Evolutionary conservation across 2,329 filamentous ascomycete genomes (phyloP), one percentile per base, ranked within the genome.

Genomic region (Neopestalotiopsis sp.): DNA sequence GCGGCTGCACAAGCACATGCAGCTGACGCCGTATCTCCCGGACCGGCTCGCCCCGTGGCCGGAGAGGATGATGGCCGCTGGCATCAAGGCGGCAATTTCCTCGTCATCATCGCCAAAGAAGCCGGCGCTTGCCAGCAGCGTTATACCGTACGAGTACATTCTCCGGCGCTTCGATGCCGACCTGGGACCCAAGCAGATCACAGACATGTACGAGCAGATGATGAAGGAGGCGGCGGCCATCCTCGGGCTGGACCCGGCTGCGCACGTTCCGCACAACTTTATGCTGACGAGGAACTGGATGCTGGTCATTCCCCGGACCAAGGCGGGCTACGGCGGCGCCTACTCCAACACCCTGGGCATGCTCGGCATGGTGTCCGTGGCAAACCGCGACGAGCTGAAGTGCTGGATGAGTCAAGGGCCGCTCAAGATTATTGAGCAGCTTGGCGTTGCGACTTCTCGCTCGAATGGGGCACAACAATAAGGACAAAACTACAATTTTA

Each of bases 1-100:
- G 66, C 73, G 85, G 10, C 73, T 81, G 63, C 85, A 87, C 70
- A 87, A 87, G 74, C 85, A 86, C 75, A 69, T 87, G 69, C 85
- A 87, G 70, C 71, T 81, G 1, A 73, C 85, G 6, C 82, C 81
- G 0, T 75, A 72, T 64, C 74, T 75, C 1, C 73, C 76, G 64
- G 68, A 77, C 3, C 38, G 71, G 12, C 78, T 81, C 70, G 67
- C 67, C 66, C 66, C 72, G 32, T 75, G 77, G 72, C 74, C 76
- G 0, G 45, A 53, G 45, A 53, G n/a, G 45, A 17, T 20, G 45
- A 6, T 38, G 6, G 10, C 34, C 6, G n/a, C 45, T 4, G 73
- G 24, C 24, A 28, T 3, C 24, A 28, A 28, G 24, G 24, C 24
- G 24, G 24, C 24, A 28, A 24, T 24, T 24, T 24, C 24, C 3